Evolutionary conservation across 2,329 filamentous ascomycete species (phyloP), one percentile per base, ranked within the genome.

Genomic region (Neospermospora avenae): DNA sequence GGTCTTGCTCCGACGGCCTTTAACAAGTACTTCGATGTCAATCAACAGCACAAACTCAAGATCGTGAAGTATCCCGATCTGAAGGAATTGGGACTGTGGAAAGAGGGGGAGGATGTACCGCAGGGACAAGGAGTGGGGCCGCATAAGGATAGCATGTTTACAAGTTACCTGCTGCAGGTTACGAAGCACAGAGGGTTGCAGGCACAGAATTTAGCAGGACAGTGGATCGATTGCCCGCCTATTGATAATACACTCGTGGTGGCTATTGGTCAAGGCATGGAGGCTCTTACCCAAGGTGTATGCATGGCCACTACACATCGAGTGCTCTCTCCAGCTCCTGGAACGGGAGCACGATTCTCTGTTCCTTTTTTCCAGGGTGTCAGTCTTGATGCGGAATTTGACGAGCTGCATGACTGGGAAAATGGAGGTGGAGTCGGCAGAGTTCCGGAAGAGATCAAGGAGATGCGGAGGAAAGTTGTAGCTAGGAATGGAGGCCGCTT

Each of bases 301-400:
- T 95, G 91, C 73, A 85, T 88, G 65, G 84, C 85, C 63, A 96
- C 91, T 2, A 95, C 91, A 42, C 91, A 96, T 74, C 82, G 91
- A 10, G 91, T 96, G 37, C 78, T 95, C n/a, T 89, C 84, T 31
- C 91, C 91, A 0, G 71, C 77, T 1, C 83, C 84, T 7, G 90
- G 89, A 13, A 77, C 82, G 10, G 91, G 90, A 3, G 80, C 91
- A 34, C 80, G 91, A 57, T 93, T 86, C 77, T 90, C 85, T 7
- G 88, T 96, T 51, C 91, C 91, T 0, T 96, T 96, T 76, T 96
- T 96, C 77, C 91, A 95, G 73, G 91, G 91, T 22, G 89, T 96
- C 61, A 85, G 86, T 69, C 86, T 90, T 59, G 89, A 92, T 72
- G 86, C 90, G 0, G 83, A 84, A 18, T 96, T 96, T 72, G 90